Base-by-base conservation (phyloP, 768 basidiomycete genomes). In the Mycena indigotica region DNA sequence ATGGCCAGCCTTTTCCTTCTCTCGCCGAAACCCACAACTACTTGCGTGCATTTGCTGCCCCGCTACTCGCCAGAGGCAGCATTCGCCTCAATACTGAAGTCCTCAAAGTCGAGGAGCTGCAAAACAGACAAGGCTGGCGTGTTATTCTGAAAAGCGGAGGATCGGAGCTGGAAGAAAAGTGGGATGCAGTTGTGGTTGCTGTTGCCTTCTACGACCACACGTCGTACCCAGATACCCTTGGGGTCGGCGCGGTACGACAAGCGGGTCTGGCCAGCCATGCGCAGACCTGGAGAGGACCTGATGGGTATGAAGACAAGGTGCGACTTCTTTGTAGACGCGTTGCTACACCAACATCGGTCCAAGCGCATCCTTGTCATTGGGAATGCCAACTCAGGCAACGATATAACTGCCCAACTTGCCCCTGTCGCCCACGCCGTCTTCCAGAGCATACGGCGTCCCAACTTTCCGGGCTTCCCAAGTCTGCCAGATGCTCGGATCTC, bases 171-270 rank as follows among this genome's bases (percentile, higher is more conserved):
- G 73, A 74, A 28, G 78, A 81, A 52, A 52, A 57, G 2, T 81
- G 82, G 82, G 81, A 83, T 49, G 80, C 76, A 0, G 75, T 82
- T 4, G 75, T 82, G n/a, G 59, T 82, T 25, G 74, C 80, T 26
- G 68, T 74, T 30, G 75, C 79, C 16, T 81, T 73, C 75, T 79
- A 75, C 57, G 80, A 82, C 58, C 72, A 76, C 50, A 75, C 71
- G 4, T 67, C 78, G 5, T 82, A 76, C 72, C 82, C 82, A 0
- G 39, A 61, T 16, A 73, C 78, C 3, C 71, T 74, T 2, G 82
- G 80, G 0, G 58, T 83, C 52, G 73, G 77, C 25, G 72, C 72
- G 24, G 50, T 77, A 24, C 67, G 64, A 30, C 48, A 59, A 30
- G 67, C 65, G n/a, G 76, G 72, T 1, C 53, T 76, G 13, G 72